Percentiles rank a stretch among this genome's conserved stretches.
phyloP scores from a whole-genome alignment of 345 rosid species.

The Melaleuca quinquenervia region DNA sequence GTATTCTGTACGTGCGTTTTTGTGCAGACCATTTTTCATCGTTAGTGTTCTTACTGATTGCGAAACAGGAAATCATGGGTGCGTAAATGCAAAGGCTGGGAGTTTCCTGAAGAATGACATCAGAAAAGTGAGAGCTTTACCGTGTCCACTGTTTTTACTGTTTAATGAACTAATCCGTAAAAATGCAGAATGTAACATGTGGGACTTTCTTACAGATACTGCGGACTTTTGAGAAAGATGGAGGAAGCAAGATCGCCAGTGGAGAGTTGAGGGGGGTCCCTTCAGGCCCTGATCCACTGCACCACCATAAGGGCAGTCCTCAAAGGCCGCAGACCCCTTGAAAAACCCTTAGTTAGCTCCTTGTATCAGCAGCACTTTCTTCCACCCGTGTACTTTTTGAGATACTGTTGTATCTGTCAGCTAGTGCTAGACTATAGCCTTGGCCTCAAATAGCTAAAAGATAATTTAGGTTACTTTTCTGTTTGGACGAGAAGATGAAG shows the following conservation, averaged over 20 bases:
- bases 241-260: not conserved
- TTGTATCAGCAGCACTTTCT: not conserved
- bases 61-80: not conserved
- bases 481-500: not conserved
- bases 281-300: conserved; percentile 79
- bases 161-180: not conserved
- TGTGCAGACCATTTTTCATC: not conserved
- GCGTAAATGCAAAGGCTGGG: conserved; percentile 13
- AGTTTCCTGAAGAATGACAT: not conserved
- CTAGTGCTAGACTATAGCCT: not conserved
- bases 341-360: not conserved
- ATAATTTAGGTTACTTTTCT: not conserved
- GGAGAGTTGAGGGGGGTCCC: conserved; percentile 58
- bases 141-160: not conserved
- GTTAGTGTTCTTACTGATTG: not conserved
- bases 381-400: not conserved
- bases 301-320: conserved; percentile 61
- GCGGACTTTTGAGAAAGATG: not conserved
- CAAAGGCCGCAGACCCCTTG: conserved; percentile 41
- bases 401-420: not conserved
- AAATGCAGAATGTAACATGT: not conserved
- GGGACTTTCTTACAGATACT: not conserved
- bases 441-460: not conserved
- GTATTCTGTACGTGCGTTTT: not conserved
- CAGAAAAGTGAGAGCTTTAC: not conserved